Evolutionary conservation across 1,139 yeast species (phyloP).

Genomic region (Lodderomyces margitis): DNA sequence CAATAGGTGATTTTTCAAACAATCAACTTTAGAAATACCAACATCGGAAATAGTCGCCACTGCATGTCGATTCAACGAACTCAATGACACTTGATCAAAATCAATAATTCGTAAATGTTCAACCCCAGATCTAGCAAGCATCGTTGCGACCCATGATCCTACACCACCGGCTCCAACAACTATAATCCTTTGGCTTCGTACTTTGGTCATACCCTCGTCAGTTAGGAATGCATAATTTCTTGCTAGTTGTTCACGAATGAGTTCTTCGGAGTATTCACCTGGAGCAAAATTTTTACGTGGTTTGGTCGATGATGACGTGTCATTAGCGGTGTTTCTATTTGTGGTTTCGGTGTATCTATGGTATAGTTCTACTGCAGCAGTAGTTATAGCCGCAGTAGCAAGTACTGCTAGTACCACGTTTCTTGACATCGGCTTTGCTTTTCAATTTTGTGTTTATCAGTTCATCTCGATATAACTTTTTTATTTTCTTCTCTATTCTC

Average conservation of each 20-base stretch:
- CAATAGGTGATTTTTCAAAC: constrained; percentile 61
- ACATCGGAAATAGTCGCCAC: constrained; percentile 88
- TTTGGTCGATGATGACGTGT: not conserved
- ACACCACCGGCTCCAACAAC: constrained; percentile 99
- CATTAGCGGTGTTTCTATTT: constrained; percentile 4
- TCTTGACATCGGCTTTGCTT: constrained; percentile 11
- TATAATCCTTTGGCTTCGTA: constrained; percentile 71
- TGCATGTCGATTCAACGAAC: constrained; percentile 90
- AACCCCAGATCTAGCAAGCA: constrained; percentile 89
- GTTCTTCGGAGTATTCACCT: constrained; percentile 58
- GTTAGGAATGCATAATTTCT: constrained; percentile 90
- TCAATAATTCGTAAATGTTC: constrained; percentile 77
- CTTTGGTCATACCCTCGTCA: constrained; percentile 74
- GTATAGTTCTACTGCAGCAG: constrained; percentile 37
- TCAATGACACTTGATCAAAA: constrained; percentile 91
- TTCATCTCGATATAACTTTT: not conserved
- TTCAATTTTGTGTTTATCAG: constrained; percentile 1
- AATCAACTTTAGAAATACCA: constrained; percentile 83
- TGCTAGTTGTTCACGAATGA: constrained; percentile 87
- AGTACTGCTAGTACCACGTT: constrained; percentile 30
- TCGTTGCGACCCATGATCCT: constrained; percentile 94
- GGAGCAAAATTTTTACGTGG: constrained; percentile 3
- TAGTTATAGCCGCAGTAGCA: constrained; percentile 39
- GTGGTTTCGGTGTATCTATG: constrained; percentile 28
- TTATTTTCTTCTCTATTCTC: not conserved